phyloP scores from a whole-genome alignment of 768 basidiomycete genomes.

The Russula olivacea region DNA sequence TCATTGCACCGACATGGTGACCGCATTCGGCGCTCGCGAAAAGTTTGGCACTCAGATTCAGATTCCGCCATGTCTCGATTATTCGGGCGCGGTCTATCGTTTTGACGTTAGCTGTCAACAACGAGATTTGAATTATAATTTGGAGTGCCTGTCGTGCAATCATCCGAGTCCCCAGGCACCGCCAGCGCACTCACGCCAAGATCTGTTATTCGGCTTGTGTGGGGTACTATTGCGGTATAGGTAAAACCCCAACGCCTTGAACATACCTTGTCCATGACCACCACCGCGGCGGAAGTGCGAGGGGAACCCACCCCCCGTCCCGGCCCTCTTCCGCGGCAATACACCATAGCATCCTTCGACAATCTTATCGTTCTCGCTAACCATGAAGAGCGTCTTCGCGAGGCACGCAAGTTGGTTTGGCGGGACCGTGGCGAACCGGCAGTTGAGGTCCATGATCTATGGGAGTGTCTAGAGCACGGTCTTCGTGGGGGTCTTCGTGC shows the following conservation, averaged over 20 bases:
- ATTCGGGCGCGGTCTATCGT: too few relatives aligned
- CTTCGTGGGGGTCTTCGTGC: slow-evolving; percentile 62
- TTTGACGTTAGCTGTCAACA: too few relatives aligned
- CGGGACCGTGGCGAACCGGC: slow-evolving; percentile 73
- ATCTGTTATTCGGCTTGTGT: too few relatives aligned
- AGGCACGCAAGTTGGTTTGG: slow-evolving; percentile 78
- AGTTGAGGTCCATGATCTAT: slow-evolving; percentile 54
- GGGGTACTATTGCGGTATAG: too few relatives aligned
- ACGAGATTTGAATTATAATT: too few relatives aligned
- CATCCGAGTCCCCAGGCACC: neutral
- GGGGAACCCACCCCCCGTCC: slow-evolving; percentile 26
- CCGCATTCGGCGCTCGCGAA: too few relatives aligned
- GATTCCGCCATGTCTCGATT: too few relatives aligned
- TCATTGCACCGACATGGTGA: too few relatives aligned
- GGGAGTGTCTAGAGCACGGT: slow-evolving; percentile 68
- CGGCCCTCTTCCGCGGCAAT: slow-evolving; percentile 43
- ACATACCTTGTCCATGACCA: slow-evolving; percentile 1
- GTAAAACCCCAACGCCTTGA: neutral
- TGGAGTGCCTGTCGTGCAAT: too few relatives aligned
- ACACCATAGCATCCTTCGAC: slow-evolving; percentile 73
- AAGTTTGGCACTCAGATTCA: too few relatives aligned
- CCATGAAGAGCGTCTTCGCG: slow-evolving; percentile 66
- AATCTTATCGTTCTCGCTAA: slow-evolving; percentile 81
- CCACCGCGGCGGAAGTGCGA: neutral
- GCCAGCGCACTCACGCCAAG: too few relatives aligned